Evolutionary conservation across 305 asterid genomes (phyloP), one percentile per base, ranked within the genome.

Genomic region (Petunia hybrid): DNA sequence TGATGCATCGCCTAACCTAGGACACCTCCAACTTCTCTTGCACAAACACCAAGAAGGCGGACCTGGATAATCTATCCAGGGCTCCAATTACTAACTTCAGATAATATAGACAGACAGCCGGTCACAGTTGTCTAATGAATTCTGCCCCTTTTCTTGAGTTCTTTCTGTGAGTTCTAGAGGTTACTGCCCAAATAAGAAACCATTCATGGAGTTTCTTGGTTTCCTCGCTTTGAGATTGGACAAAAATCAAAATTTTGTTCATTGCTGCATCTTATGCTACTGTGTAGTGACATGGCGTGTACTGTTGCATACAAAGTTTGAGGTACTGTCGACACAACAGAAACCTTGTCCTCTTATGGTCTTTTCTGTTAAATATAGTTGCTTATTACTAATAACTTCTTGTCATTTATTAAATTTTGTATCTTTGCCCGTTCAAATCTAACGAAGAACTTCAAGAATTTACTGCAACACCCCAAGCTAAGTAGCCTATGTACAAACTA

Each of bases 21-120:
- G 75, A 67, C 53, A 67, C 75, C 55, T n/a, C 55, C 75, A 41
- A 67, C 55, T 67, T 67, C 13, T 67, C 55, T 53, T 41, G 38
- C 38, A 67, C 6, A 7, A 67, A 65, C 53, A 67, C 75, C 75
- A 41, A 38, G n/a, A 67, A 41, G 75, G 75, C 13, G 16, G 38
- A 14, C 53, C 53, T 67, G 1, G 53, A 67, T 41, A 41, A 40
- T 14, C 48, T 13, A 67, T 67, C 75, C 55, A 67, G 55, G 36
- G 75, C 14, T 41, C 75, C 55, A 67, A 36, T 41, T 67, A 40
- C 53, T 41, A 67, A 67, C 55, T 41, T 67, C 55, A 41, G 53
- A 41, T 6, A 67, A 67, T 3, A 8, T 66, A 67, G 53, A 67
- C 74, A 66, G 53, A 67, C 74, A 67, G 41, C 53, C n/a, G 13